Evolutionary conservation across 352 stramenopile genomes (phyloP).

Genomic region (Pseudoperonospora humuli): DNA sequence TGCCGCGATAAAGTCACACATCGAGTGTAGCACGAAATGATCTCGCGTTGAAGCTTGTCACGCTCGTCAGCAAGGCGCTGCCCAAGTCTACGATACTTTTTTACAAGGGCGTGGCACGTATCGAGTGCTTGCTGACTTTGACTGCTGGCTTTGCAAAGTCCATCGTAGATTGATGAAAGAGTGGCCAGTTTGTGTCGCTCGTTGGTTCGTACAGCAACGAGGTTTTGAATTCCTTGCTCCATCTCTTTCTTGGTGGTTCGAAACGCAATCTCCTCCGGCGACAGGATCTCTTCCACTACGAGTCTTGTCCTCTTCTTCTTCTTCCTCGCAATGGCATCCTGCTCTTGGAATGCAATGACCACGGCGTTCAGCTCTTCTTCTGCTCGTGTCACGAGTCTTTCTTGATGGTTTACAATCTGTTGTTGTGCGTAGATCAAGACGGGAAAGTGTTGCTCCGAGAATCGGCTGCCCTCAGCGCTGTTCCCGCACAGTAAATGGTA

Average conservation of each 20-base stretch:
- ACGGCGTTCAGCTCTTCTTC: conserved; percentile 28
- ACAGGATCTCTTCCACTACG: conserved; percentile 59
- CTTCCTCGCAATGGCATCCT: conserved; percentile 61
- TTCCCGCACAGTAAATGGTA: conserved; percentile 36
- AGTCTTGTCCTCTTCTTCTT: conserved; percentile 82
- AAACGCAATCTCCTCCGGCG: conserved; percentile 56
- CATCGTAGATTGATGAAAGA: conserved; percentile 19
- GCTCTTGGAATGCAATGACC: conserved; percentile 43
- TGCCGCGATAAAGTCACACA: conserved; percentile 52
- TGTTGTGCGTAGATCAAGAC: conserved; percentile 56
- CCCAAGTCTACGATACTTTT: conserved; percentile 27
- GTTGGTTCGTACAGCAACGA: conserved; percentile 17
- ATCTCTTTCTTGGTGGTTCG: conserved; percentile 30
- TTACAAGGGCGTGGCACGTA: conserved; percentile 35
- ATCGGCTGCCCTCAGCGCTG: conserved; percentile 27
- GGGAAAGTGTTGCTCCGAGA: conserved; percentile 52
- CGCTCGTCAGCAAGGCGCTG: background rate
- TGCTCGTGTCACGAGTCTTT: conserved; percentile 18
- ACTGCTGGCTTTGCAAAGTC: conserved; percentile 39
- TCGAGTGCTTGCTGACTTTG: conserved; percentile 58
- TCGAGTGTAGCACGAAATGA: conserved; percentile 35
- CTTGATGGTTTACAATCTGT: conserved; percentile 42
- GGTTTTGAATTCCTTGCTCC: conserved; percentile 26
- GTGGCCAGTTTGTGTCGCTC: conserved; percentile 22
- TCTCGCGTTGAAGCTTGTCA: conserved; percentile 23